These are phyloP conservation scores for Saturnispora quitensis DNA, from an alignment of 805 yeast species.

Conservation along the genomic window DNA sequence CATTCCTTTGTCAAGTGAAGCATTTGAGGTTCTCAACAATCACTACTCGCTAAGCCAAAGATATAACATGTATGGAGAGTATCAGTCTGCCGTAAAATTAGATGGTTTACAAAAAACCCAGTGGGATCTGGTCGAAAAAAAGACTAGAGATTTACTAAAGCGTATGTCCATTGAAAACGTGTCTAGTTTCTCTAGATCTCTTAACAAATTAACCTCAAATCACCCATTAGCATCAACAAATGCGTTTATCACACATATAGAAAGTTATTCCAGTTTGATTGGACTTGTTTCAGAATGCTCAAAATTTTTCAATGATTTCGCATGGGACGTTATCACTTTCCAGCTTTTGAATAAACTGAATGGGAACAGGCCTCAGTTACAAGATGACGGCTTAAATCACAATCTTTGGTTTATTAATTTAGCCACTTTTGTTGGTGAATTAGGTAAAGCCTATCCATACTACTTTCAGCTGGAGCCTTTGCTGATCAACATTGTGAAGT, in stretches of 20 bases:
- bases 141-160: slow-evolving; percentile 69
- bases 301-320: slow-evolving; percentile 59
- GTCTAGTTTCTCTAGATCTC: slow-evolving; percentile 56
- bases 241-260: slow-evolving; percentile 71
- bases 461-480: slow-evolving; percentile 56
- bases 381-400: slow-evolving; percentile 72
- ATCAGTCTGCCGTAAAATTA: slow-evolving; percentile 49
- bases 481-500: slow-evolving; percentile 48
- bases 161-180: slow-evolving; percentile 76
- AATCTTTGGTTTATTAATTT: slow-evolving; percentile 81
- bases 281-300: slow-evolving; percentile 74
- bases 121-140: slow-evolving; percentile 60
- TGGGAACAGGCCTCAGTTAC: slow-evolving; percentile 56
- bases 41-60: slow-evolving; percentile 53
- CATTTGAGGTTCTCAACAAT: slow-evolving; percentile 41
- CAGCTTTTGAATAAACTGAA: slow-evolving; percentile 66
- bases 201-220: slow-evolving; percentile 62
- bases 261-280: slow-evolving; percentile 82
- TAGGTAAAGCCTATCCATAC: slow-evolving; percentile 45
- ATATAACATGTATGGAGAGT: slow-evolving; percentile 74
- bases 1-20: slow-evolving; percentile 50
- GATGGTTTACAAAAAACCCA: slow-evolving; percentile 47
- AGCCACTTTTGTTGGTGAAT: slow-evolving; percentile 66
- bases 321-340: slow-evolving; percentile 78
- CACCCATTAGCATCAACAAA: slow-evolving; percentile 74